Evolutionary conservation across 257 asterid genomes (phyloP).

Genomic region (Thymus mandschuricus): DNA sequence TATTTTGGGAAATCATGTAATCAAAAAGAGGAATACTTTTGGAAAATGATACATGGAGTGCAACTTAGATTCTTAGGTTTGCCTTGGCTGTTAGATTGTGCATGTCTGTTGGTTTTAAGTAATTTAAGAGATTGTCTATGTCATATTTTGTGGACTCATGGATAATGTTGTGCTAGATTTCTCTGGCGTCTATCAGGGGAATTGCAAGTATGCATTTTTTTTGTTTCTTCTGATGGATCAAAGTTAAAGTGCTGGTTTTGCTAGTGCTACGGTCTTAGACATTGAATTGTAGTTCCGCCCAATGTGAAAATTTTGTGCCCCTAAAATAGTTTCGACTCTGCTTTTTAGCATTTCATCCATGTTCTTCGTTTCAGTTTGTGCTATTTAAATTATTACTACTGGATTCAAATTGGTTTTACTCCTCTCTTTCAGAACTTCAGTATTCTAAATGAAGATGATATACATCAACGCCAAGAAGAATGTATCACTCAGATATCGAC

Average conservation of each 20-base stretch:
- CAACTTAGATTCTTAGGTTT: conserved; percentile 15
- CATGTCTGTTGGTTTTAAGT: conserved; percentile 17
- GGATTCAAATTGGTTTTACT: conserved; percentile 18
- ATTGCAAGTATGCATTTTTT: not conserved
- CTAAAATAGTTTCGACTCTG: conserved; percentile 16
- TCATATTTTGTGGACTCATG: conserved; percentile 15
- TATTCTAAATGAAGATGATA: conserved; percentile 79
- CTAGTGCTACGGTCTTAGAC: conserved; percentile 20
- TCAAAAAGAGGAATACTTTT: conserved; percentile 9
- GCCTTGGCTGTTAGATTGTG: conserved; percentile 8
- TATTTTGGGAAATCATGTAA: not conserved
- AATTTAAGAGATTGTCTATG: not conserved
- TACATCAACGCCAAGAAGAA: conserved; percentile 80
- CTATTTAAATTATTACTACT: conserved; percentile 23
- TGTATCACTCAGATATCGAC: conserved; percentile 65
- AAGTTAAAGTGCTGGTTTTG: conserved; percentile 4
- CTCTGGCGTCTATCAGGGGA: conserved; percentile 12
- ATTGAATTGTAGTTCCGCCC: conserved; percentile 5
- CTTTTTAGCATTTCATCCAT: conserved; percentile 9
- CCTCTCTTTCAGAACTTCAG: conserved; percentile 59
- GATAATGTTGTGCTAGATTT: conserved; percentile 12
- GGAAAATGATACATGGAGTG: not conserved
- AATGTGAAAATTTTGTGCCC: conserved; percentile 3
- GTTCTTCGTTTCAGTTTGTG: conserved; percentile 2
- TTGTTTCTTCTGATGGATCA: not conserved